Evolutionary conservation across 208 protist genomes (phyloP).

Genomic region (Leishmania mexicana): DNA sequence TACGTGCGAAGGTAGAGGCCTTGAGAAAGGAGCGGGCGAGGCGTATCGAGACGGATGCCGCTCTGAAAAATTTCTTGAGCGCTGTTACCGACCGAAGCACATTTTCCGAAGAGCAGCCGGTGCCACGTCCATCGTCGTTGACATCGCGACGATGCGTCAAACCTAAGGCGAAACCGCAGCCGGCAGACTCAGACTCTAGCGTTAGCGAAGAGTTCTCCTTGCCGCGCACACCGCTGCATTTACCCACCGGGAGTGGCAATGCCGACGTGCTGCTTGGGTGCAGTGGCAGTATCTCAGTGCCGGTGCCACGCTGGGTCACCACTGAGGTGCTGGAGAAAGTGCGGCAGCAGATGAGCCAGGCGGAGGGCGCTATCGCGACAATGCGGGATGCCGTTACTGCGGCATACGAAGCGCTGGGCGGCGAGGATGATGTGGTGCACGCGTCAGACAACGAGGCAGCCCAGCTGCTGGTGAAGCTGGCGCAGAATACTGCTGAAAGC

Average conservation of each 20-base stretch:
- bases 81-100: not conserved
- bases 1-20: constrained; percentile 24
- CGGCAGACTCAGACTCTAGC: not conserved
- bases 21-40: constrained; percentile 18
- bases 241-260: not conserved
- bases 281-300: not conserved
- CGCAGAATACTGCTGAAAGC: constrained; percentile 8
- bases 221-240: not conserved
- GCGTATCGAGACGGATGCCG: not conserved
- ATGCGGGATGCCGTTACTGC: constrained; percentile 41
- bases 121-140: not conserved
- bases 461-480: constrained; percentile 23
- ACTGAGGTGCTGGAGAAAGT: constrained; percentile 32
- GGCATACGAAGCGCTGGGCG: constrained; percentile 48
- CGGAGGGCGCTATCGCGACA: constrained; percentile 23
- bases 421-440: constrained; percentile 8
- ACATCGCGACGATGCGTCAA: not conserved
- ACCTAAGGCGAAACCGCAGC: not conserved
- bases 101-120: not conserved
- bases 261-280: not conserved
- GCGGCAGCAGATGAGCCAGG: constrained; percentile 23
- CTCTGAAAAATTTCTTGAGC: constrained; percentile 7
- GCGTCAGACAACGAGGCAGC: constrained; percentile 21
- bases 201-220: constrained; percentile 3
- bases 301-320: not conserved